Evolutionary conservation across 768 basidiomycete genomes (phyloP), one percentile per base, ranked within the genome.

Genomic region (Suillus brevipes): DNA sequence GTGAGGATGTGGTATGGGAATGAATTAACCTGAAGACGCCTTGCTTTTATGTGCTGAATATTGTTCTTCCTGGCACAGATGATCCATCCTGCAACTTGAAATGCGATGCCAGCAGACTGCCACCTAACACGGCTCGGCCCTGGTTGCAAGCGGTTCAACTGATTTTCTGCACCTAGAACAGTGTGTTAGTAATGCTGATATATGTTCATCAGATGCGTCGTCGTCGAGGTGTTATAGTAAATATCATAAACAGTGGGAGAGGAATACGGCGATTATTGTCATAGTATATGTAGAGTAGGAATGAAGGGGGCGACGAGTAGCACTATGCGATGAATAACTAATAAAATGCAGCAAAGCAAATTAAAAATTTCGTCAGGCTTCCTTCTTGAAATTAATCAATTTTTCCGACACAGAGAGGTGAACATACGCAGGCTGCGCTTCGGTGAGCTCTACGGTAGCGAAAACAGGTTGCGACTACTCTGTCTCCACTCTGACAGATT

Each of bases 401-500:
- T 78, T 69, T 78, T 77, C 20, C 77, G 77, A 43, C 77, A 69
- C 14, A 78, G 61, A 8, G 77, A 73, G 58, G 72, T 65, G 61
- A 77, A 75, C 43, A 76, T 67, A 8, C 72, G 71, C 10, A 76
- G 20, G 0, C 77, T 77, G 61, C 72, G 69, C 65, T 69, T 78
- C 14, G 68, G 66, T 3, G 66, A 62, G n/a, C 43, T 64, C 49
- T 70, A 66, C 31, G 31, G 28, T 16, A 78, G 67, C 6, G 23
- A 47, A 62, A 76, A 74, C 49, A 78, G 71, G 31, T 76, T 64
- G 18, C 76, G 77, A 60, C 70, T 80, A 67, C 86, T 86, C 67
- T 81, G 75, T 62, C 85, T 71, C 38, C 72, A 73, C 71, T 88
- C 89, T 3, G 92, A 94, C 37, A 94, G 77, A 72, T 91, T 88